Conservation (phyloP, 176 grass and related monocot genomes). For the Melocanna baccifera region DNA sequence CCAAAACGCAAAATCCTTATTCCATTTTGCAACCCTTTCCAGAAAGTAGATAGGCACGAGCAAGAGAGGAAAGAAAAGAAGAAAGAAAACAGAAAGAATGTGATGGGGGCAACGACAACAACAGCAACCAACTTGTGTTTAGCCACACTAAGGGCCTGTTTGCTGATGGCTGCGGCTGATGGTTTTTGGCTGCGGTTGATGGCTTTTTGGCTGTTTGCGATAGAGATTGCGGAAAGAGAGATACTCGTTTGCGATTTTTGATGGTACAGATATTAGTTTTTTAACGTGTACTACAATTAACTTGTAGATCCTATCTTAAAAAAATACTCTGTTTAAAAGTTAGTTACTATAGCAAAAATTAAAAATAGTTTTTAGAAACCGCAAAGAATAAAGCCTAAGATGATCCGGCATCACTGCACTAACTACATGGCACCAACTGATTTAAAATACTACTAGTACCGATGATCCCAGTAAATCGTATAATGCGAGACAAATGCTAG, state of each 20-base stretch:
- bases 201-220: too few species aligned
- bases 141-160: not conserved
- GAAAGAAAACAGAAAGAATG: not conserved
- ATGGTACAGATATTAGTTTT: too few species aligned
- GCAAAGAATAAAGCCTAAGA: too few species aligned
- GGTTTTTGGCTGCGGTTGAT: too few species aligned
- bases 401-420: not conserved
- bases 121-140: not conserved
- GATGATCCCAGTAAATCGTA: not conserved
- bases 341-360: too few species aligned
- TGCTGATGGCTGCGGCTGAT: too few species aligned
- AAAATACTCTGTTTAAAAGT: too few species aligned
- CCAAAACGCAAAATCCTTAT: constrained; percentile 1
- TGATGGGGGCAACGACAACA: not conserved
- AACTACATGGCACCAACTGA: not conserved
- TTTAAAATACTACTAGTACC: not conserved
- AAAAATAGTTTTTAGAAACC: too few species aligned
- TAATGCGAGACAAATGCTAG: not conserved
- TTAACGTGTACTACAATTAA: too few species aligned
- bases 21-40: constrained; percentile 27
- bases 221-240: too few species aligned
- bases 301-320: too few species aligned
- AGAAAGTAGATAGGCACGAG: not conserved
- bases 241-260: too few species aligned
- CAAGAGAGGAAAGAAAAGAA: not conserved